Evolutionary conservation across 345 rosid genomes (phyloP).

Genomic region (rapeseed (Brassica napus)): DNA sequence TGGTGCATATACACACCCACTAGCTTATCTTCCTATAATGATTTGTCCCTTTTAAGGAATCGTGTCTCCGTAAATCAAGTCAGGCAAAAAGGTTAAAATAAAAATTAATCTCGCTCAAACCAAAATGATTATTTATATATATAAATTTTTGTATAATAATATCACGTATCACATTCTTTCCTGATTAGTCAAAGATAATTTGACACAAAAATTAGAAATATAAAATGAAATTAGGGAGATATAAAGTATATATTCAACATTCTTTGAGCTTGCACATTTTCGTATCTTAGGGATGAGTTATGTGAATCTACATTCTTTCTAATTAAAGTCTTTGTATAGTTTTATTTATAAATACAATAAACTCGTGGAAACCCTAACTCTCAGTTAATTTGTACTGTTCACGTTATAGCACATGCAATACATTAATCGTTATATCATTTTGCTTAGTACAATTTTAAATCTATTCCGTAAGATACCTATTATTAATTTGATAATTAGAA

Average conservation of each 20-base stretch:
- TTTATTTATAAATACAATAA: constrained; percentile 13
- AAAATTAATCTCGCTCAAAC: not conserved
- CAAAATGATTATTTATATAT: not conserved
- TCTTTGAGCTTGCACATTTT: not conserved
- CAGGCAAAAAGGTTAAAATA: not conserved
- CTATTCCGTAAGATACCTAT: not conserved
- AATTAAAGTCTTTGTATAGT: constrained; percentile 6
- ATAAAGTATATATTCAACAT: not conserved
- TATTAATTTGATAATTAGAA: constrained; percentile 3
- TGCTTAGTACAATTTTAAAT: not conserved
- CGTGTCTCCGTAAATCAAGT: constrained; percentile 30
- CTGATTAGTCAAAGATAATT: not conserved
- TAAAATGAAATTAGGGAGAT: not conserved
- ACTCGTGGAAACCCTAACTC: constrained; percentile 30
- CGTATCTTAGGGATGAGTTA: constrained; percentile 10
- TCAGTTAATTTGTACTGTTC: not conserved
- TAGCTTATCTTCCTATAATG: not conserved
- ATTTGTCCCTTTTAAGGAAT: constrained; percentile 36
- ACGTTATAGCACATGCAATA: constrained; percentile 35
- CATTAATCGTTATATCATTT: constrained; percentile 11
- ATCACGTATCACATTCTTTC: not conserved
- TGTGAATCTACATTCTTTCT: not conserved
- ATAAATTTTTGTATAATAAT: not conserved
- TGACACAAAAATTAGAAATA: not conserved
- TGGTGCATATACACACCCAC: not conserved